Evolutionary conservation across 441 rosid species (phyloP).

Genomic region (Euphorbia corollata): DNA sequence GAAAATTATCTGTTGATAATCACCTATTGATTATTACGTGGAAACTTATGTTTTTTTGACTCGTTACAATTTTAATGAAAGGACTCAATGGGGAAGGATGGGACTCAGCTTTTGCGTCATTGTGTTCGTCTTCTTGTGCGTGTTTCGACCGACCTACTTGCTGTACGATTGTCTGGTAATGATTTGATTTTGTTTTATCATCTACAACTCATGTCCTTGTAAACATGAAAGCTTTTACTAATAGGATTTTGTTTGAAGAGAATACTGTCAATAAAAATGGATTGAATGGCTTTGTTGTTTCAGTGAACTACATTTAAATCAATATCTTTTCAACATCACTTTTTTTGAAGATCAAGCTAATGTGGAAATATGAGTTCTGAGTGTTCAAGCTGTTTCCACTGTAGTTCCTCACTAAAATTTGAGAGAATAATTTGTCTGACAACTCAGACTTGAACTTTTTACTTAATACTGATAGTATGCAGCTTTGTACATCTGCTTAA

Average conservation of each 20-base stretch:
- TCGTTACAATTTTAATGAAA: slow-evolving; percentile 23
- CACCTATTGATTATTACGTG: neutral
- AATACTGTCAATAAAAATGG: neutral
- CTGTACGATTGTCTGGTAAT: slow-evolving; percentile 93
- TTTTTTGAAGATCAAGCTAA: neutral
- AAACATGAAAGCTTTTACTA: neutral
- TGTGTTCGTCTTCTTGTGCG: slow-evolving; percentile 98
- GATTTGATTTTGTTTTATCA: slow-evolving; percentile 11
- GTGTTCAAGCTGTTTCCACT: slow-evolving; percentile 1
- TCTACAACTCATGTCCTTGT: too few species aligned
- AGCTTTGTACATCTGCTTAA: neutral
- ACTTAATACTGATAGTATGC: neutral
- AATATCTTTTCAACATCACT: too few species aligned
- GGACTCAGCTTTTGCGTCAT: slow-evolving; percentile 96
- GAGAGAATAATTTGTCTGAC: slow-evolving; percentile 4
- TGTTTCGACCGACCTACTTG: slow-evolving; percentile 85
- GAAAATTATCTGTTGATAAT: slow-evolving; percentile 6
- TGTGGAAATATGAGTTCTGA: neutral
- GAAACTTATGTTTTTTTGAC: slow-evolving; percentile 13
- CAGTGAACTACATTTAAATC: neutral
- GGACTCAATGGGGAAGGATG: slow-evolving; percentile 99
- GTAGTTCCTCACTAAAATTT: neutral
- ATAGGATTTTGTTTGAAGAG: neutral
- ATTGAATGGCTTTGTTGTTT: neutral
- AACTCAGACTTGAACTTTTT: slow-evolving; percentile 4